phyloP scores from a whole-genome alignment of 805 yeast species.

The Debaryomyces maramus region DNA sequence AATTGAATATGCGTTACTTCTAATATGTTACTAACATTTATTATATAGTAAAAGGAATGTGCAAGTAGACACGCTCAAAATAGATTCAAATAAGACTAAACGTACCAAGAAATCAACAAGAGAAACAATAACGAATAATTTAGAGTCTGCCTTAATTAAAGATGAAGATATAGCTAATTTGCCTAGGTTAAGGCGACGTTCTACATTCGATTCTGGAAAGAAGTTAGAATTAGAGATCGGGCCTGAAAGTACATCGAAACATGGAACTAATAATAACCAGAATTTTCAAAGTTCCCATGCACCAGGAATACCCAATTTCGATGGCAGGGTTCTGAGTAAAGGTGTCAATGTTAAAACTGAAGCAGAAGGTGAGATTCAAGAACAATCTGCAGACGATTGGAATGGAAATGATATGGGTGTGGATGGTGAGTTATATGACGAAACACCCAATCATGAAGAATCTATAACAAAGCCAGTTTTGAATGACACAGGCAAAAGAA shows the following conservation, averaged over 20 bases:
- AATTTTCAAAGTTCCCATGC: neutral
- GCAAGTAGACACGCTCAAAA: constrained; percentile 7
- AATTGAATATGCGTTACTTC: neutral
- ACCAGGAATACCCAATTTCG: too few species aligned
- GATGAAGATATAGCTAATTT: constrained; percentile 17
- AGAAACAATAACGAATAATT: constrained; percentile 9
- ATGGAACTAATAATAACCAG: neutral
- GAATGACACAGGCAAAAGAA: constrained; percentile 1
- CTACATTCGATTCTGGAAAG: neutral
- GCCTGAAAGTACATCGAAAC: neutral
- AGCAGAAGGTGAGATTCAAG: neutral
- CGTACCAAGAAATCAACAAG: neutral
- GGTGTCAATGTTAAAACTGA: neutral
- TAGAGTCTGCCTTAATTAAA: constrained; percentile 27
- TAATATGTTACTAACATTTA: constrained; percentile 6
- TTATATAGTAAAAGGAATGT: constrained; percentile 9
- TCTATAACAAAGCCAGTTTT: constrained; percentile 1
- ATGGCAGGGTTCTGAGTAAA: too few species aligned
- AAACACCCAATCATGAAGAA: neutral
- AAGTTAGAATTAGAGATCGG: neutral
- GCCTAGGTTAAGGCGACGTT: constrained; percentile 8
- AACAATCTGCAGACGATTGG: constrained; percentile 2
- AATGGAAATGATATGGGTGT: neutral
- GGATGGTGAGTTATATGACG: neutral
- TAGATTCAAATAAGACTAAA: constrained; percentile 1